A percentile compares a stretch with the other conserved stretches of the same genome.
Conservation (phyloP, 2,329 filamentous ascomycete species). For the Colletotrichum sp. region DNA sequence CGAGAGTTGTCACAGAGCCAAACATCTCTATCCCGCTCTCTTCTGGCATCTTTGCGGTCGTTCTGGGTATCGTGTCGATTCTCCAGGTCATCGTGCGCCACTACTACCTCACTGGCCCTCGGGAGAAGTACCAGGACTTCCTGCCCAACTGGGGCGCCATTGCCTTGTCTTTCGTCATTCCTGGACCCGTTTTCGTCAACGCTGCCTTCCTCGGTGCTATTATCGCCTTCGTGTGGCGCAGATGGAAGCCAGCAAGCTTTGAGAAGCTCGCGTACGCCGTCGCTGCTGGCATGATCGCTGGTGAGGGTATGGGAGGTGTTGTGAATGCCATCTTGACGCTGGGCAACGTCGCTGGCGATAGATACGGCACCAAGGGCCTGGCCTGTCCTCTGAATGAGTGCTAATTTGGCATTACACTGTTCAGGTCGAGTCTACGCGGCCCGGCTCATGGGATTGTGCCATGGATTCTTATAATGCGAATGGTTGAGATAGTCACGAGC, state of each 20-base stretch:
- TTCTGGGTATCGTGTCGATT: slow-evolving; percentile 57
- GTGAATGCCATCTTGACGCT: slow-evolving; percentile 39
- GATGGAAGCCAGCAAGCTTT: slow-evolving; percentile 55
- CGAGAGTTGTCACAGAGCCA: slow-evolving; percentile 64
- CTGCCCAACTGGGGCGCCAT: slow-evolving; percentile 69
- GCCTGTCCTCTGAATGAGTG: slow-evolving; percentile 35
- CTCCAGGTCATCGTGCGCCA: slow-evolving; percentile 59
- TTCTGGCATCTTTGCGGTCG: slow-evolving; percentile 63
- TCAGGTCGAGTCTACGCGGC: fast-evolving
- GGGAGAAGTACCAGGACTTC: slow-evolving; percentile 59
- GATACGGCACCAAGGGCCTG: slow-evolving; percentile 31
- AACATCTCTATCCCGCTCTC: slow-evolving; percentile 58
- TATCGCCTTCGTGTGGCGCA: slow-evolving; percentile 58
- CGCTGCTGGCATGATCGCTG: slow-evolving; percentile 65
- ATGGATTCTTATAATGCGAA: neutral
- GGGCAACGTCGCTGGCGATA: slow-evolving; percentile 34
- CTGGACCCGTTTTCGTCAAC: slow-evolving; percentile 60
- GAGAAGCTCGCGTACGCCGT: slow-evolving; percentile 66
- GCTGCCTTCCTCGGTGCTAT: slow-evolving; percentile 64
- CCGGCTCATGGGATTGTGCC: fast-evolving
- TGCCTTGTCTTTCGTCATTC: slow-evolving; percentile 63
- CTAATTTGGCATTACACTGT: slow-evolving; percentile 14
- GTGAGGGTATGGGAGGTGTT: slow-evolving; percentile 69
- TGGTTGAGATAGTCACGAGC: neutral
- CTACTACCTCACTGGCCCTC: slow-evolving; percentile 56